Evolutionary conservation across 495 filamentous ascomycete species (phyloP).

Genomic region (Ramalina intermedia): DNA sequence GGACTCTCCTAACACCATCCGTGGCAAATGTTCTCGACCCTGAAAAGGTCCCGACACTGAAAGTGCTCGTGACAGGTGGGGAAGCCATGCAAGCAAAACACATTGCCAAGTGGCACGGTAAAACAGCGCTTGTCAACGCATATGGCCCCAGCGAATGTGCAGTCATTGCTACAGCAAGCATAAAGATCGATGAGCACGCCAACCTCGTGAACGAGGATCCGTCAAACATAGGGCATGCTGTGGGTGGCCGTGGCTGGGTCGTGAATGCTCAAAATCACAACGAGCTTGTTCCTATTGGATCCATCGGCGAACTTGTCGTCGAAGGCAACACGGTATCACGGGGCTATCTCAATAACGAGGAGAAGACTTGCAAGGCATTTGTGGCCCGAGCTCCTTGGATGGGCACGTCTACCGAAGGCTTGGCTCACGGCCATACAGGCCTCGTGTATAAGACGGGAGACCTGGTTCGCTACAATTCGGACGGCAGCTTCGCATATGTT

Average conservation of each 20-base stretch:
- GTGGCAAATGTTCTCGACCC: conserved; percentile 35
- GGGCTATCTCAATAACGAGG: conserved; percentile 34
- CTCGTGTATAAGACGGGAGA: conserved; percentile 46
- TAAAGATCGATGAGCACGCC: conserved; percentile 1
- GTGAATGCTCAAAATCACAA: conserved; percentile 34
- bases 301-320: conserved; percentile 39
- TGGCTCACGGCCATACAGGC: background rate
- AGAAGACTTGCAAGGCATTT: conserved; percentile 30
- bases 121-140: conserved; percentile 31
- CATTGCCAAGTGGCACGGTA: conserved; percentile 29
- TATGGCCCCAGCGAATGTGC: conserved; percentile 43
- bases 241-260: conserved; percentile 30
- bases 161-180: conserved; percentile 27
- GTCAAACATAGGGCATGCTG: conserved; percentile 24
- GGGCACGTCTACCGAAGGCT: conserved; percentile 11
- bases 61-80: conserved; percentile 36
- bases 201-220: conserved; percentile 5
- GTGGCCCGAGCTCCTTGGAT: conserved; percentile 32
- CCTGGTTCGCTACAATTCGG: conserved; percentile 33
- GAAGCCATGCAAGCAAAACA: conserved; percentile 37
- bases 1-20: conserved; percentile 27
- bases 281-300: conserved; percentile 34
- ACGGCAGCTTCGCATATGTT: conserved; percentile 35
- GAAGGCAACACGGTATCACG: conserved; percentile 36
- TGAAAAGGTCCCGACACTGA: conserved; percentile 31